A percentile compares a stretch with the other conserved stretches of the same genome.
These are phyloP conservation scores for Xerocomellus chrysenteron DNA, from an alignment of 768 basidiomycete genomes.

Conservation along the genomic window DNA sequence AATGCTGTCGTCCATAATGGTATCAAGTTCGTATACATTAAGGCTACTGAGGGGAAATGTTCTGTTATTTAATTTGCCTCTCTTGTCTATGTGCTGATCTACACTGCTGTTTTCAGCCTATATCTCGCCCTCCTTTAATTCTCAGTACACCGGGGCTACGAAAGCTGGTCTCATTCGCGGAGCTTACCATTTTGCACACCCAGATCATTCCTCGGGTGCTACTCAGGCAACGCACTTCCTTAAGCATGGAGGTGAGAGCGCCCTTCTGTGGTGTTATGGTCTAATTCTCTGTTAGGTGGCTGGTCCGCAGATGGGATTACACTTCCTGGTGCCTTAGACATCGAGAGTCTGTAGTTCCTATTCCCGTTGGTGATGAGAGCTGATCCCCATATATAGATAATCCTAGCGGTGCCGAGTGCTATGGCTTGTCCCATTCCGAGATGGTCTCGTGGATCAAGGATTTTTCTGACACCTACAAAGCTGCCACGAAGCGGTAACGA, in stretches of 20 bases:
- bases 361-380: background rate
- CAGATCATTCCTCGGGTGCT: slow-evolving; percentile 49
- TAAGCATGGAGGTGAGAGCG: slow-evolving; percentile 46
- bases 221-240: slow-evolving; percentile 59
- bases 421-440: slow-evolving; percentile 46
- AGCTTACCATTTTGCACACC: slow-evolving; percentile 59
- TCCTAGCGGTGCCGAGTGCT: slow-evolving; percentile 52
- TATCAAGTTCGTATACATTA: slow-evolving; percentile 59
- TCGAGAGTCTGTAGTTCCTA: slow-evolving; percentile 47
- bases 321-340: slow-evolving; percentile 62
- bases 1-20: slow-evolving; percentile 49
- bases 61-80: slow-evolving; percentile 7
- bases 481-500: slow-evolving; percentile 44
- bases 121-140: slow-evolving; percentile 31
- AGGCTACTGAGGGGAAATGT: slow-evolving; percentile 67
- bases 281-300: slow-evolving; percentile 36
- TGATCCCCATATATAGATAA: slow-evolving; percentile 39
- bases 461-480: slow-evolving; percentile 60
- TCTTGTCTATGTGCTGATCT: background rate
- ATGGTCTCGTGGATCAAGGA: slow-evolving; percentile 67
- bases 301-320: slow-evolving; percentile 58
- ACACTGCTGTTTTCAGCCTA: slow-evolving; percentile 16
- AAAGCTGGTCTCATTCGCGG: slow-evolving; percentile 57
- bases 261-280: background rate
- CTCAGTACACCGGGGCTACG: slow-evolving; percentile 56